These are phyloP conservation scores for Aspergillus pseudoglaucus DNA, from an alignment of 2,329 filamentous ascomycete genomes.

Conservation along the genomic window DNA sequence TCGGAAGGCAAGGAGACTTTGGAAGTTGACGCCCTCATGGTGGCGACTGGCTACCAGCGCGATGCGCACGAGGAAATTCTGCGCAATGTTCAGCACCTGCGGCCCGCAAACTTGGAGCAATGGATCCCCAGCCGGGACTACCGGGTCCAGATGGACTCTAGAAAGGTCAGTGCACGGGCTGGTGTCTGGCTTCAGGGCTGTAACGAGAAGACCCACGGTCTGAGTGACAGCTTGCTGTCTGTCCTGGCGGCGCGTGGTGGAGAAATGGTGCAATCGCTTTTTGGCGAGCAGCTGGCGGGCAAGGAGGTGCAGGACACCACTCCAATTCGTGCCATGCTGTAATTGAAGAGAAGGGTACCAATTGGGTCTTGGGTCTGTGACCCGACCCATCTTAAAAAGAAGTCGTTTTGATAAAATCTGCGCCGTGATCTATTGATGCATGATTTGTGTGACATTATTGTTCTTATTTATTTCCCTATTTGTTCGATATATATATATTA, in stretches of 20 bases:
- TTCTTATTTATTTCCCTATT: background rate
- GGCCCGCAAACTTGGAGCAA: constrained; percentile 52
- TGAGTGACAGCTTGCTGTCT: constrained; percentile 76
- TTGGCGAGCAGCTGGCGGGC: constrained; percentile 41
- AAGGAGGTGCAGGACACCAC: constrained; percentile 27
- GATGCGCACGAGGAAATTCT: constrained; percentile 75
- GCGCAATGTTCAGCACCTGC: constrained; percentile 56
- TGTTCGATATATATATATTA: background rate
- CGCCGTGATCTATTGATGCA: background rate
- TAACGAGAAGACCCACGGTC: constrained; percentile 83
- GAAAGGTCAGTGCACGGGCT: constrained; percentile 62
- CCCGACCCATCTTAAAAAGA: background rate
- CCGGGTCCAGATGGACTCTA: constrained; percentile 62
- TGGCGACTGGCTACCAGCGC: constrained; percentile 79
- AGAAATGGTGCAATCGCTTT: constrained; percentile 71
- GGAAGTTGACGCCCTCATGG: constrained; percentile 73
- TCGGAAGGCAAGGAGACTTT: constrained; percentile 51
- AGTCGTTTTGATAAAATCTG: background rate
- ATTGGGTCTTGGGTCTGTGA: background rate
- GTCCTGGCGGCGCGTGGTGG: constrained; percentile 69
- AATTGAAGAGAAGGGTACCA: background rate
- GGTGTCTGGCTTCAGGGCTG: constrained; percentile 92
- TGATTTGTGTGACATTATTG: background rate
- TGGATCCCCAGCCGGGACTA: constrained; percentile 74
- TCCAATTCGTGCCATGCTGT: constrained; percentile 28